A percentile compares a stretch with the other conserved stretches of the same genome.
Conservation (phyloP, 805 yeast genomes). For the Candida hispaniensis region DNA sequence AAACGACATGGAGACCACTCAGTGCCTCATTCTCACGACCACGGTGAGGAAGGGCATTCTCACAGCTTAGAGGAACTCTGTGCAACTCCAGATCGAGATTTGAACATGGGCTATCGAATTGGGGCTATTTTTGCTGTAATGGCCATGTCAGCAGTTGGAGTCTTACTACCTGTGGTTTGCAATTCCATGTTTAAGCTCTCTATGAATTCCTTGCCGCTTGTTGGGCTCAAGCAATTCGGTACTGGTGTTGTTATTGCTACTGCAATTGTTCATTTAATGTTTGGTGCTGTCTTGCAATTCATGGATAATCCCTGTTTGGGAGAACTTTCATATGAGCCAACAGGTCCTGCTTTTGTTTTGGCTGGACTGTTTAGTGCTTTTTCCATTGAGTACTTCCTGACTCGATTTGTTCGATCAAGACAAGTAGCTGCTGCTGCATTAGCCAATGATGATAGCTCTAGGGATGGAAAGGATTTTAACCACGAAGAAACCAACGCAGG, state of each 20-base stretch:
- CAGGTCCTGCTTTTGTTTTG: constrained; percentile 44
- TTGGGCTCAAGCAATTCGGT: constrained; percentile 65
- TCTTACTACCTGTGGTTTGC: constrained; percentile 29
- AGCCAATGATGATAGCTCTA: constrained; percentile 14
- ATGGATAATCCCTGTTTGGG: constrained; percentile 47
- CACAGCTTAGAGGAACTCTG: constrained; percentile 2
- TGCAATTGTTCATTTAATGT: constrained; percentile 62
- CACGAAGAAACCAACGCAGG: constrained; percentile 5
- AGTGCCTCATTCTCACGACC: constrained; percentile 6
- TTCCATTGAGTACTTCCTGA: constrained; percentile 41
- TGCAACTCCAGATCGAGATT: constrained; percentile 21
- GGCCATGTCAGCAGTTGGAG: constrained; percentile 30
- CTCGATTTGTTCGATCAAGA: constrained; percentile 30
- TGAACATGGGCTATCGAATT: constrained; percentile 27
- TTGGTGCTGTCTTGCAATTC: constrained; percentile 56
- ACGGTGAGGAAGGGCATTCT: constrained; percentile 7
- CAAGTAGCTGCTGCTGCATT: constrained; percentile 6
- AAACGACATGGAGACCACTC: constrained; percentile 15
- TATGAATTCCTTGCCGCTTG: constrained; percentile 17
- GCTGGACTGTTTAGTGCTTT: constrained; percentile 41
- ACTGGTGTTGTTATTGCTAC: constrained; percentile 79
- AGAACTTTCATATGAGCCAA: constrained; percentile 43
- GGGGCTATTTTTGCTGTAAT: constrained; percentile 32
- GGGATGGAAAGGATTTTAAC: constrained; percentile 5
- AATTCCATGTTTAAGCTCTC: constrained; percentile 18